Evolutionary conservation across 2,329 filamentous ascomycete species (phyloP), one percentile per base, ranked within the genome.

Genomic region (Aureobasidium mangrovei): DNA sequence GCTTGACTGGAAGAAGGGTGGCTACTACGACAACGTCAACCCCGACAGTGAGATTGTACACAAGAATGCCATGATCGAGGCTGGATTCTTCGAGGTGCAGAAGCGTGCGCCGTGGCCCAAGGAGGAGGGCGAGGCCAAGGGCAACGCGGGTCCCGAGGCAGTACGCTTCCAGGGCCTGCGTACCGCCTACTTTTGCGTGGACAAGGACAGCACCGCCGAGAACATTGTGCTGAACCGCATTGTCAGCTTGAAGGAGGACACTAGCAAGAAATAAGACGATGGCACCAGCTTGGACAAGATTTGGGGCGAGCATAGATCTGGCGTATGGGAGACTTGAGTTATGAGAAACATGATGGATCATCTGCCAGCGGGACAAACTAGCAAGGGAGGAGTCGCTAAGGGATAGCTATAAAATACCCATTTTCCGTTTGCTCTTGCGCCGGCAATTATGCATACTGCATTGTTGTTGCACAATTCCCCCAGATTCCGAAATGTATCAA

Each of bases 141-240:
- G 77, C 8, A 79, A 77, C 60, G 64, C 58, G 18, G 67, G 67
- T 8, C 85, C 84, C 1, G 80, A 81, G 27, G 87, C 88, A 53
- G 85, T 96, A 5, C 78, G 91, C 45, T 97, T 97, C 78, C 91
- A 97, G 76, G 91, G 83, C 2, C 83, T 95, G 77, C 80, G 91
- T 28, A 86, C 91, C 42, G 91, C 85, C 7, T 95, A 94, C 67
- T 93, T 93, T 72, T 83, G 83, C 74, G 76, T 94, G 68, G 91
- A 96, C 67, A 81, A 79, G 47, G 89, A 95, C 63, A 70, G 66
- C 0, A 69, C 68, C 39, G 80, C 82, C 32, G 86, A 88, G n/a
- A 88, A 85, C 69, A 76, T 95, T 60, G 81, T 97, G 45, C 73
- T 97, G 31, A 97, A 97, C 73, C 80, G 89, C 49, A 96, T 97